Base-by-base conservation (phyloP, 148 eudicot species). In the Persicaria maculosa region DNA sequence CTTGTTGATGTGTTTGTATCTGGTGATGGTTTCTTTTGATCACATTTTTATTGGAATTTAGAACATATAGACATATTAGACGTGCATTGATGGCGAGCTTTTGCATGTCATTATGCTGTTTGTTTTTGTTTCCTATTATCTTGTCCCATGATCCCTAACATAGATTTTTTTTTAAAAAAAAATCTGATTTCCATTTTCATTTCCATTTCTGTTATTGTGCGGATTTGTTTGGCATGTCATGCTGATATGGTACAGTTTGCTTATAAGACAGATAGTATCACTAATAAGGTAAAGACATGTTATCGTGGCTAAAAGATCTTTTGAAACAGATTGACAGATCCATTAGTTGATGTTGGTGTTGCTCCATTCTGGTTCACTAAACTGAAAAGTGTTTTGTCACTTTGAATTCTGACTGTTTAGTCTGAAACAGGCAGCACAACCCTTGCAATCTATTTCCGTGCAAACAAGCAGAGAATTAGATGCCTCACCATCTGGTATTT, bases 361-460 rank as follows among this genome's bases (percentile, higher is more conserved):
- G 4, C n/a, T 36, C n/a, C 12, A 31, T 62, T 36, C 44, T 65
- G 70, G 22, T 58, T 47, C 6, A 50, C 46, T 12, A 46, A 50
- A 52, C 57, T 50, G n/a, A 31, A 71, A 20, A 47, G 36, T 59
- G 58, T 48, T 43, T 75, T 25, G 45, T 55, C 44, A 52, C n/a
- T 47, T 45, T 50, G n/a, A 25, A 31, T 10, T 12, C 47, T 73
- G 19, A 25, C 50, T 22, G 22, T 7, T 65, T 16, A 14, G 69
- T 64, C n/a, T 77, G 86, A 71, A 81, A 50, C 86, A 93, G 95
- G 77, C 76, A 69, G 67, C 83, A 76, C 86, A 88, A 76, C 76
- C 89, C 64, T 83, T 89, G 54, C 79, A 80, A 83, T 75, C 86
- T 71, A 77, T 72, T 83, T 77, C 79, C 31, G 15, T 62, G 65